Base-by-base conservation (phyloP, 768 basidiomycete species). In the Kwoniella dejecticola region DNA sequence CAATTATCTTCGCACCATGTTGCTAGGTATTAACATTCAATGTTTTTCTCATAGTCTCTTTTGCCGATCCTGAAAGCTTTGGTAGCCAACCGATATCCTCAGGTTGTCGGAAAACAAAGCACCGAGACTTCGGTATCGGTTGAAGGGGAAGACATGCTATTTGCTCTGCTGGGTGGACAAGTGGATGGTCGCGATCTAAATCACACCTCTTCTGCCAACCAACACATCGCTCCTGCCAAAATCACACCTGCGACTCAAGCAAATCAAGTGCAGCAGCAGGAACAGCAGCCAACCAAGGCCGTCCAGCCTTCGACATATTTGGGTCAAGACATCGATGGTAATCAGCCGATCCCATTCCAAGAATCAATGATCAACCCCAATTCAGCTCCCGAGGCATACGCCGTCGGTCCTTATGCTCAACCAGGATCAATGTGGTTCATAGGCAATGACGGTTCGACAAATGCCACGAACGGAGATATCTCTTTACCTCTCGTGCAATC, bases 101-200 rank as follows among this genome's bases (percentile, higher is more conserved):
- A 66, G 17, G 55, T 75, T 3, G 41, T 67, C 29, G 68, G 68
- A 17, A 44, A 57, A 29, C 53, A 57, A 21, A 26, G 63, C 4
- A 31, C n/a, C 4, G 44, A 59, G 13, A 50, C 45, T 3, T 33
- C 49, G 15, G 44, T 68, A 12, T 64, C 64, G 4, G 46, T 46
- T 1, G 66, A 75, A 64, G 69, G 69, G 24, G 74, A 75, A 40
- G 67, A 75, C 52, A 75, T 75, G 74, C 47, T 75, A 10, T 75
- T 69, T 38, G 66, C 72, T 23, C 55, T 75, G 11, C 62, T 75
- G 15, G 74, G 74, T 2, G 74, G 74, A 8, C 68, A 70, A 29
- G 69, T 72, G 6, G 64, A 66, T 24, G 55, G 53, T 44, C 48
- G 29, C 36, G 47, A 45, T 52, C 30, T 36, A 15, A 36, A 15